Evolutionary conservation across 148 eudicot genomes (phyloP).

Genomic region (Cornus kousa): DNA sequence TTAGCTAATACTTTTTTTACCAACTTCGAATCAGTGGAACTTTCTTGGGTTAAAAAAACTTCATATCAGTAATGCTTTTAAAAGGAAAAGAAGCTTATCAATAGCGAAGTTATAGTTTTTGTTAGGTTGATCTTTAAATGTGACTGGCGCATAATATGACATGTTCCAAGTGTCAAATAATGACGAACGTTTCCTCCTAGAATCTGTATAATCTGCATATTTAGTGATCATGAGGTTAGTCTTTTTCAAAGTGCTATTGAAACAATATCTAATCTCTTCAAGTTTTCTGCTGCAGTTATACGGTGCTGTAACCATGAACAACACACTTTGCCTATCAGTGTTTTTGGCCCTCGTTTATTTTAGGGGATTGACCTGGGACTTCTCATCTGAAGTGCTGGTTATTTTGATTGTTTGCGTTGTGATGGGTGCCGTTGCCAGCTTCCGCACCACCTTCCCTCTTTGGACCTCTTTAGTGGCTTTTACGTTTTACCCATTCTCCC

Average conservation of each 20-base stretch:
- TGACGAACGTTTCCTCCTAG: not conserved
- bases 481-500: slow-evolving; percentile 42
- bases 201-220: not conserved
- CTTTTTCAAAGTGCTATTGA: not conserved
- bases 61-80: not conserved
- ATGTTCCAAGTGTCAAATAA: not conserved
- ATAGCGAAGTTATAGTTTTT: no score
- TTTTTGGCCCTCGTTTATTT: slow-evolving; percentile 38
- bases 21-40: no score
- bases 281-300: slow-evolving; percentile 34
- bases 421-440: slow-evolving; percentile 40
- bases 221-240: not conserved
- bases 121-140: not conserved
- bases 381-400: slow-evolving; percentile 48
- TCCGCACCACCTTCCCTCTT: slow-evolving; percentile 47
- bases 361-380: slow-evolving; percentile 47
- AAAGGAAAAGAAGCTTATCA: not conserved
- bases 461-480: slow-evolving; percentile 45
- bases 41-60: not conserved
- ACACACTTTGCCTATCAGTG: slow-evolving; percentile 37
- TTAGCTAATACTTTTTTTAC: not conserved
- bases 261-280: not conserved
- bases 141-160: not conserved
- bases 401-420: slow-evolving; percentile 44
- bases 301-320: slow-evolving; percentile 55